Evolutionary conservation across 2,329 filamentous ascomycete species (phyloP).

Genomic region (Hypoxylon sp.): DNA sequence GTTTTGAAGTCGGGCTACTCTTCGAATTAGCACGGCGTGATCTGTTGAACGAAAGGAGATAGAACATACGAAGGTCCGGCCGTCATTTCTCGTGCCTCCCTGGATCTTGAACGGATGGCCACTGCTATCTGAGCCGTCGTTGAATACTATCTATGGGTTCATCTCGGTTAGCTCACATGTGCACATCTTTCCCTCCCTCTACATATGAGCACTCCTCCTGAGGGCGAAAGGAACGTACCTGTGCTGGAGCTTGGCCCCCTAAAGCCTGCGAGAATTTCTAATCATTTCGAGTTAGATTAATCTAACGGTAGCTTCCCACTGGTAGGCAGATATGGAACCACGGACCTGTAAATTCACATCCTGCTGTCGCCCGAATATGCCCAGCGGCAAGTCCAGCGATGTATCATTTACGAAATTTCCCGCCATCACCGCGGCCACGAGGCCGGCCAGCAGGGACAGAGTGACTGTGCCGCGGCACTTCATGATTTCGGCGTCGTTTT

Average conservation of each 20-base stretch:
- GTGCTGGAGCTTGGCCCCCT: slow-evolving; percentile 57
- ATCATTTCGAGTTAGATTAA: slow-evolving; percentile 12
- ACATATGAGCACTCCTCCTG: background rate
- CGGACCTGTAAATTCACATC: slow-evolving; percentile 57
- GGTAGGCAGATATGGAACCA: slow-evolving; percentile 2
- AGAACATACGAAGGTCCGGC: slow-evolving; percentile 61
- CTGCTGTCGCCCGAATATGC: slow-evolving; percentile 55
- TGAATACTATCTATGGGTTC: slow-evolving; percentile 24
- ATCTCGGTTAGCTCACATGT: slow-evolving; percentile 1
- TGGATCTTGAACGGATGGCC: slow-evolving; percentile 60
- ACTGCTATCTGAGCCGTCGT: slow-evolving; percentile 15
- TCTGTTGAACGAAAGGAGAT: background rate
- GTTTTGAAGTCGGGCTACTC: slow-evolving; percentile 59
- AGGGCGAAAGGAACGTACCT: slow-evolving; percentile 50
- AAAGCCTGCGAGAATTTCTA: slow-evolving; percentile 59
- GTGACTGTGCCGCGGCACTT: slow-evolving; percentile 33
- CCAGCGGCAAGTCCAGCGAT: slow-evolving; percentile 57
- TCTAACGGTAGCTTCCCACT: background rate
- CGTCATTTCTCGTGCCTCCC: slow-evolving; percentile 45
- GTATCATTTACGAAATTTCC: slow-evolving; percentile 52
- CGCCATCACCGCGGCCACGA: slow-evolving; percentile 41
- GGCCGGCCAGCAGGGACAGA: slow-evolving; percentile 36
- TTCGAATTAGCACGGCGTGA: background rate
- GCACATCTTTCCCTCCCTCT: too few species aligned
- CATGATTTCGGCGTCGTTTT: slow-evolving; percentile 17